Evolutionary conservation across 805 yeast genomes (phyloP), one percentile per base, ranked within the genome.

Genomic region (Teunomyces stri): DNA sequence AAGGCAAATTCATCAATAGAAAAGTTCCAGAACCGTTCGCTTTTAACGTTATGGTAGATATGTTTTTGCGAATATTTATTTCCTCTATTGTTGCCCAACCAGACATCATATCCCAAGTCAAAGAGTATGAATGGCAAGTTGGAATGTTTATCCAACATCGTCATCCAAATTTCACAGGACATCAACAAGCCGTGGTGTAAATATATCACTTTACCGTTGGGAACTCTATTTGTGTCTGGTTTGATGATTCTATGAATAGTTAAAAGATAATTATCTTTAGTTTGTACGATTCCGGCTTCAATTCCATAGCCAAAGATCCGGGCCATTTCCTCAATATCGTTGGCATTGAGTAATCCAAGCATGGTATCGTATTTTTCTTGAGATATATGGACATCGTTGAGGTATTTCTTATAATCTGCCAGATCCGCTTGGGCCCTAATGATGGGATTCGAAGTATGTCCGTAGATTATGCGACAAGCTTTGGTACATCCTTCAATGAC

Each of bases 41-140:
- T 68, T 30, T 64, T 59, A 12, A 74, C 58, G 16, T 67, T 62
- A 45, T 56, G 56, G 36, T 61, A n/a, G 61, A 61, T 39, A 65
- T 92, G 96, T 56, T 90, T 90, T 50, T 85, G 83, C 3, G 95
- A 85, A 68, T 92, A 92, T 69, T 92, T 94, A 68, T 92, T 94
- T 9, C 96, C 96, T 48, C 96, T 75, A 60, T 89, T 89, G 64
- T 89, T 89, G 1, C 98, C 98, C 52, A 92, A 71, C 92, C 96
- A 92, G 5, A 92, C 97, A 61, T 92, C 99, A 64, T 81, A 92
- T 1, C 97, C 97, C 41, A 82, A 62, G 48, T 90, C 89, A 50
- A 84, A 84, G 29, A 92, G 73, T 2, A 81, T 69, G 61, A 87
- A 85, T 0, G 98, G 97, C 42, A 94, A 66, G 55, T 73, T 73